These are phyloP conservation scores for Adansonia grandidieri DNA, from an alignment of 441 rosid species.

Conservation along the genomic window DNA sequence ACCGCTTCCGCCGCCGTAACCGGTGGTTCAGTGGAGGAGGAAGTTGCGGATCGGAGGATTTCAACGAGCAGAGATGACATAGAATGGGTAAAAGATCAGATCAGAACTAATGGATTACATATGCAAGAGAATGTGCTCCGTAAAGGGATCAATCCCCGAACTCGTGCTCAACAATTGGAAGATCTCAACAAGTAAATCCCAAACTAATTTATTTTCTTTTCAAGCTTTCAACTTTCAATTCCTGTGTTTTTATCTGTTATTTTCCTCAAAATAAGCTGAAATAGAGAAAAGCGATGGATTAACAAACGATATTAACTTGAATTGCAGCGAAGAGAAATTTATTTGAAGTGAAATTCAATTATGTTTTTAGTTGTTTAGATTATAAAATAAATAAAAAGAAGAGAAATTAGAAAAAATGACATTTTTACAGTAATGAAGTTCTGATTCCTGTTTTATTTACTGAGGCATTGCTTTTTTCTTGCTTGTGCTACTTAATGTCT, in stretches of 20 bases:
- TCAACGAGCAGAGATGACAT: conserved; percentile 62
- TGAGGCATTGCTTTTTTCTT: background rate
- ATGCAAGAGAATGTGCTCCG: conserved; percentile 90
- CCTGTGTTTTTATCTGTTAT: background rate
- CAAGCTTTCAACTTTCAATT: background rate
- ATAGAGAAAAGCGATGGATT: conserved; percentile 1
- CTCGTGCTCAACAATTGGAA: conserved; percentile 84
- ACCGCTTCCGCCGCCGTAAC: conserved; percentile 15
- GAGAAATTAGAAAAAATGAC: background rate
- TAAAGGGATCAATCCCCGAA: conserved; percentile 93
- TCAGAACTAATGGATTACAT: conserved; percentile 81
- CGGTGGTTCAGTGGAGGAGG: conserved; percentile 23
- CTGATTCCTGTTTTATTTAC: background rate
- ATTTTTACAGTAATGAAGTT: background rate
- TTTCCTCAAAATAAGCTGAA: background rate
- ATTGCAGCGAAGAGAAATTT: background rate
- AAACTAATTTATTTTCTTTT: background rate
- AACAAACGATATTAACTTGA: background rate
- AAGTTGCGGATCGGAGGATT: conserved; percentile 41
- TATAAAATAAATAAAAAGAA: background rate
- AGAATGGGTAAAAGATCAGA: conserved; percentile 85
- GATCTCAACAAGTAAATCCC: conserved; percentile 72
- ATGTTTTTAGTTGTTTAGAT: background rate
- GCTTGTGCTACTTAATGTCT: background rate
- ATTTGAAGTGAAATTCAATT: background rate